phyloP scores from a whole-genome alignment of 1,284 basidiomycete species.

The Puccinia hordei region DNA sequence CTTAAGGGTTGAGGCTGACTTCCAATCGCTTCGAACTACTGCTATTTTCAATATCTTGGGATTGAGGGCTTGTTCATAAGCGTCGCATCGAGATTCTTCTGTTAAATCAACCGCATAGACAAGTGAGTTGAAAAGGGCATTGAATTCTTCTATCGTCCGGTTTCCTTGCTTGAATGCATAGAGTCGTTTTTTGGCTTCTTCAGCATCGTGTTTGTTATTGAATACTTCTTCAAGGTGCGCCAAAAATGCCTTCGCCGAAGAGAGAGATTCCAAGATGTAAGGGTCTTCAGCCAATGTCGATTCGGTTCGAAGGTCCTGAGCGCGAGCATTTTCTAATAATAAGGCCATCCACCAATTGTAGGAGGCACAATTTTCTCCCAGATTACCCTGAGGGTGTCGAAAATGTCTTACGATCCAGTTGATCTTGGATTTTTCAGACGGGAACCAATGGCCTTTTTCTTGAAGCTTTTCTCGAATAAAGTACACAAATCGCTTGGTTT shows the following conservation, averaged over 20 bases:
- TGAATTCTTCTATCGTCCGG: conserved; percentile 5
- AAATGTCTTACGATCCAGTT: conserved; percentile 26
- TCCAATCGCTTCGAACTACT: neutral
- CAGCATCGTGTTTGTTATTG: neutral
- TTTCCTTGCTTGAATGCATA: neutral
- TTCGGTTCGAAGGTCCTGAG: neutral
- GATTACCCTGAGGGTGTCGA: neutral
- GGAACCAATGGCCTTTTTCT: neutral
- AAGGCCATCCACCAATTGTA: conserved; percentile 32
- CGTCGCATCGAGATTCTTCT: conserved; percentile 15
- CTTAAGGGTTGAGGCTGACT: neutral
- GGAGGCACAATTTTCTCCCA: neutral
- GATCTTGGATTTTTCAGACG: conserved; percentile 7
- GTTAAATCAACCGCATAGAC: neutral
- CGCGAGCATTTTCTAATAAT: neutral
- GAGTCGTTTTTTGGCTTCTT: conserved; percentile 8
- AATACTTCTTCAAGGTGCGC: neutral
- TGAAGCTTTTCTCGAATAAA: neutral
- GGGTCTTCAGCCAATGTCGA: neutral
- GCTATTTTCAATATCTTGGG: conserved; percentile 1
- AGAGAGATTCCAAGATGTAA: neutral
- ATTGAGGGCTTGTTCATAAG: conserved; percentile 18
- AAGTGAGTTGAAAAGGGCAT: conserved; percentile 1
- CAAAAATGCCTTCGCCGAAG: neutral
- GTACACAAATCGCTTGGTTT: neutral